phyloP scores from a whole-genome alignment of 2,329 filamentous ascomycete species.

The Canariomyces notabilis region DNA sequence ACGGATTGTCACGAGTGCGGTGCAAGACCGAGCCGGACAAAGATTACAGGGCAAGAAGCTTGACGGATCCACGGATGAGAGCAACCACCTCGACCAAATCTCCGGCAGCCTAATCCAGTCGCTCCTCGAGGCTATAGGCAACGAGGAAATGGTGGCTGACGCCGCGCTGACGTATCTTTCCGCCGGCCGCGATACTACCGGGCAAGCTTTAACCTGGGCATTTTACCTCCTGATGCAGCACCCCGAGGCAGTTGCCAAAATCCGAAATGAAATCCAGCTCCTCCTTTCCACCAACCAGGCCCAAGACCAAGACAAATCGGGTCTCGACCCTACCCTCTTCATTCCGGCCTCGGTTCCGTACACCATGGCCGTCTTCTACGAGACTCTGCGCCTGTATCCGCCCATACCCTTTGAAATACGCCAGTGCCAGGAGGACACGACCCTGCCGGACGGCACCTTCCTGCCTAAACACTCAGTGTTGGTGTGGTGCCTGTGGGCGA shows the following conservation, averaged over 20 bases:
- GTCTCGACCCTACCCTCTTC: constrained; percentile 31
- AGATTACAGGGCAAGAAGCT: neutral
- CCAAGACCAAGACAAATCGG: neutral
- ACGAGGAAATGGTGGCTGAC: constrained; percentile 55
- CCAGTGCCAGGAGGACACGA: constrained; percentile 47
- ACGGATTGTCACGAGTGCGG: constrained; percentile 52
- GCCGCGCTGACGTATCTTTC: constrained; percentile 63
- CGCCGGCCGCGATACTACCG: constrained; percentile 60
- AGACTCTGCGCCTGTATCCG: constrained; percentile 56
- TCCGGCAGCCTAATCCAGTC: constrained; percentile 57
- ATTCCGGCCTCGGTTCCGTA: constrained; percentile 47
- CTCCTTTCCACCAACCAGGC: constrained; percentile 18
- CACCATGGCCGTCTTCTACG: constrained; percentile 57
- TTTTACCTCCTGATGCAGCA: constrained; percentile 56
- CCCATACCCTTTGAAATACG: constrained; percentile 64
- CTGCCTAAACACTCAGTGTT: constrained; percentile 51
- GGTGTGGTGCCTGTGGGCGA: constrained; percentile 60
- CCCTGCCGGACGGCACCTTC: constrained; percentile 56
- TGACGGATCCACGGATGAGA: constrained; percentile 2
- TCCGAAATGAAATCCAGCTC: constrained; percentile 39
- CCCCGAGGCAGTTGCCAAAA: constrained; percentile 34
- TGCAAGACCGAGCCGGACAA: constrained; percentile 33
- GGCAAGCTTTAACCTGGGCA: constrained; percentile 60
- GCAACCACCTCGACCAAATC: constrained; percentile 35
- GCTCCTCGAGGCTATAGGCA: constrained; percentile 50